phyloP scores from a whole-genome alignment of 805 yeast genomes.

The Candida tammaniensis region DNA sequence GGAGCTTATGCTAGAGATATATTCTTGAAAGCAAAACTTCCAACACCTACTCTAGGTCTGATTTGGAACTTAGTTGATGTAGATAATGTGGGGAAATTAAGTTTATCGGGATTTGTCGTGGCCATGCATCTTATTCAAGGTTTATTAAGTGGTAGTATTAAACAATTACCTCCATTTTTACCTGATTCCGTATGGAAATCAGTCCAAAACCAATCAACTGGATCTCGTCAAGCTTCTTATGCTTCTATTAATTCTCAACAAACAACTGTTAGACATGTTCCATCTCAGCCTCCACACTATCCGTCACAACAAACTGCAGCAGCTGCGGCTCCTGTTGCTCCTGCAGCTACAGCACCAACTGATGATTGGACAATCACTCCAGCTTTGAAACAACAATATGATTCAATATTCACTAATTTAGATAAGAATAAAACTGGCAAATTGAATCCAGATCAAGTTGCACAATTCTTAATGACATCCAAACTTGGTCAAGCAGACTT shows the following conservation, averaged over 20 bases:
- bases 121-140: constrained; percentile 96
- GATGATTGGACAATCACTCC: constrained; percentile 67
- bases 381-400: constrained; percentile 73
- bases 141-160: constrained; percentile 61
- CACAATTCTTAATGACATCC: constrained; percentile 84
- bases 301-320: constrained; percentile 13
- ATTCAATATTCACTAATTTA: constrained; percentile 70
- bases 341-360: too few relatives aligned
- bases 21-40: constrained; percentile 83
- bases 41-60: constrained; percentile 73
- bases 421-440: constrained; percentile 64
- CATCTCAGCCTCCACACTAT: constrained; percentile 12
- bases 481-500: constrained; percentile 78
- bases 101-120: constrained; percentile 73
- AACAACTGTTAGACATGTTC: constrained; percentile 32
- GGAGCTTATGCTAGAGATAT: constrained; percentile 85
- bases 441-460: constrained; percentile 77
- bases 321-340: too few relatives aligned
- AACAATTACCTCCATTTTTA: constrained; percentile 48
- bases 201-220: constrained; percentile 15
- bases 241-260: constrained; percentile 33
- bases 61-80: constrained; percentile 89
- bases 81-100: constrained; percentile 67
- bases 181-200: constrained; percentile 42
- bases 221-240: constrained; percentile 26